Evolutionary conservation across 1,139 yeast species (phyloP).

Genomic region (Yamadazyma triangularis): DNA sequence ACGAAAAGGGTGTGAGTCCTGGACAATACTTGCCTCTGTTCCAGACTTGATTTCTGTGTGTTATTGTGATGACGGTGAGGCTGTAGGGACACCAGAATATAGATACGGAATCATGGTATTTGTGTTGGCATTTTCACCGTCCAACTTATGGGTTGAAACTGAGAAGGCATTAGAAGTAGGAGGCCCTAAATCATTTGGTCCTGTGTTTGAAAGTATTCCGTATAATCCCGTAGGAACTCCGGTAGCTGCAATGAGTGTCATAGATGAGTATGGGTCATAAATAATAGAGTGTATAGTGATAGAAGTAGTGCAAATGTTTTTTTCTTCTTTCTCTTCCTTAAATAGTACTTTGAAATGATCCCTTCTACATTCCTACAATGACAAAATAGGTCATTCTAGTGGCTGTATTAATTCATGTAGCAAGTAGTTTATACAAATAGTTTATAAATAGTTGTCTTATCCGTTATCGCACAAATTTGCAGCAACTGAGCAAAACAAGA

Average conservation of each 20-base stretch:
- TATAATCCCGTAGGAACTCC: slow-evolving; percentile 34
- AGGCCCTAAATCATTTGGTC: slow-evolving; percentile 36
- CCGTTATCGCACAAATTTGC: no score
- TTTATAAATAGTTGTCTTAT: no score
- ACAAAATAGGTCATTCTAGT: no score
- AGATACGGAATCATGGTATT: slow-evolving; percentile 41
- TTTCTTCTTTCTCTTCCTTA: no score
- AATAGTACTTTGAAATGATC: no score
- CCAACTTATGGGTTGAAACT: slow-evolving; percentile 33
- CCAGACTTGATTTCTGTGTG: slow-evolving; percentile 44
- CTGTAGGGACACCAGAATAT: slow-evolving; percentile 37
- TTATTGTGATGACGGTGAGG: slow-evolving; percentile 41
- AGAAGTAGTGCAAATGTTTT: no score
- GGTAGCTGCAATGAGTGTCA: slow-evolving; percentile 30
- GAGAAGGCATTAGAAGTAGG: slow-evolving; percentile 32
- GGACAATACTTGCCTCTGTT: slow-evolving; percentile 30
- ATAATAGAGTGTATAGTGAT: no score
- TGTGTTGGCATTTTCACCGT: slow-evolving; percentile 38
- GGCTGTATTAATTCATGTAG: no score
- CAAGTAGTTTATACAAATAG: no score
- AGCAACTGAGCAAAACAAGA: no score
- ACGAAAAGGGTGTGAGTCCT: slow-evolving; percentile 12
- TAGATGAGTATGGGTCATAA: slow-evolving; percentile 36
- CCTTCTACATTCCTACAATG: no score
- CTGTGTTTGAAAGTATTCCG: slow-evolving; percentile 21